Percentiles rank a stretch among this genome's conserved stretches.
Conservation (phyloP, 495 filamentous ascomycete genomes). For the Trichoderma erinaceum region DNA sequence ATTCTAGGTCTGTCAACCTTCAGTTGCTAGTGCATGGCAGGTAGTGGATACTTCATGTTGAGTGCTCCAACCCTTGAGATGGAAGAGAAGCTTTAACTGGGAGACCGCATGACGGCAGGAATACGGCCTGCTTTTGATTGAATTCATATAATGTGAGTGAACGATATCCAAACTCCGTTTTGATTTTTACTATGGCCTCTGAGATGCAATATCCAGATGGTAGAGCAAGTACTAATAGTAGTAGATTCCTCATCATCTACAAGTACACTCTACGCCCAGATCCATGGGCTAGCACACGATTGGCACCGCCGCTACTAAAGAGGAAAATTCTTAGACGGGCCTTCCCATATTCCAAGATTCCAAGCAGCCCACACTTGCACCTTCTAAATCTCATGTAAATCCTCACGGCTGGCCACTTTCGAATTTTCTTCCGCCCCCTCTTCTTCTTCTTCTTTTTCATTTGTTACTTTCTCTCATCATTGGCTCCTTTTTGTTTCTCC, state of each 20-base stretch:
- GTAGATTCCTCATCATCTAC: background rate
- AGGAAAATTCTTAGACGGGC: constrained; percentile 6
- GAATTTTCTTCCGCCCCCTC: background rate
- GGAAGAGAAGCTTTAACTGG: background rate
- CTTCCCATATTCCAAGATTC: background rate
- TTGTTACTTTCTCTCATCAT: background rate
- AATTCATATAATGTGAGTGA: too few relatives aligned
- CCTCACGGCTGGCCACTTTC: background rate
- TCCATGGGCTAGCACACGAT: background rate
- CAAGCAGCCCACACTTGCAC: background rate
- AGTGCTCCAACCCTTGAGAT: background rate
- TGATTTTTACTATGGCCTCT: too few relatives aligned
- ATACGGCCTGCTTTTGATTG: too few relatives aligned
- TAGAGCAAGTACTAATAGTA: background rate
- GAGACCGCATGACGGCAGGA: too few relatives aligned
- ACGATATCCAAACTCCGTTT: too few relatives aligned
- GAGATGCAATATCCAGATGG: too few relatives aligned
- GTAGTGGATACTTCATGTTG: constrained; percentile 1
- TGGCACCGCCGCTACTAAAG: background rate
- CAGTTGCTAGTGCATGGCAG: background rate
- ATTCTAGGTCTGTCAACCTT: too few relatives aligned
- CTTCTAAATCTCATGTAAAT: background rate
- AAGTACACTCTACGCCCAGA: background rate
- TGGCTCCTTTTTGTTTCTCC: background rate
- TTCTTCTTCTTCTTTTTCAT: background rate